Base-by-base conservation (phyloP, 805 yeast species). In the Wickerhamomyces alni region DNA sequence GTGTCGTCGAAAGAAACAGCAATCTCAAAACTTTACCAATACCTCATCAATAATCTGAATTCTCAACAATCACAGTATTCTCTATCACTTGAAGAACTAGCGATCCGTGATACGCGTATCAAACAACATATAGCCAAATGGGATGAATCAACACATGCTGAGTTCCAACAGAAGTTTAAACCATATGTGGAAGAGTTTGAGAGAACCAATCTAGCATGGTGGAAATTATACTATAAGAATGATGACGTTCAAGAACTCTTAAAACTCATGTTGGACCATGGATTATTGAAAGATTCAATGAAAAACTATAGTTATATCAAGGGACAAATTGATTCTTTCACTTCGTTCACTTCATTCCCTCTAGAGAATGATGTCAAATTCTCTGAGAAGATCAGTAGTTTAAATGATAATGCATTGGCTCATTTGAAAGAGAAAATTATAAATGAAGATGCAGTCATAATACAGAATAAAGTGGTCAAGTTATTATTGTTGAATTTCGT, bases 201-300 rank as follows among this genome's bases (percentile, higher is more conserved):
- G 16, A 43, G 42, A 13, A 47, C 43, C 8, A 56, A 61, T 16
- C 42, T 62, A 9, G 47, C 61, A 4, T 48, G 63, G 50, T 55
- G 59, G 59, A 60, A 51, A 45, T 37, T 62, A 13, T 61, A 61
- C 45, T 45, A 54, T 10, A 51, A 55, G 30, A 56, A 57, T 17
- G 65, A 61, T 41, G 58, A 53, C 32, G 43, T 61, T 16, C 55
- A 54, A 32, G 46, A 46, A 33, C 47, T 52, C 16, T 33, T 62
- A 3, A 47, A 53, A 15, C 50, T 52, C 27, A 48, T 60, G 56
- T 42, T 61, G 11, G 45, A 54, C 18, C 38, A 48, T 3, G 55
- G 54, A 1, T 37, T 54, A 6, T 36, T 60, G 36, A 47, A 52
- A 16, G 52, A 52, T 17, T 54, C 63, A 27, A 35, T 52, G 17